Evolutionary conservation across 2,329 filamentous ascomycete species (phyloP), one percentile per base, ranked within the genome.

Genomic region (Mycosphaerella arachidis): DNA sequence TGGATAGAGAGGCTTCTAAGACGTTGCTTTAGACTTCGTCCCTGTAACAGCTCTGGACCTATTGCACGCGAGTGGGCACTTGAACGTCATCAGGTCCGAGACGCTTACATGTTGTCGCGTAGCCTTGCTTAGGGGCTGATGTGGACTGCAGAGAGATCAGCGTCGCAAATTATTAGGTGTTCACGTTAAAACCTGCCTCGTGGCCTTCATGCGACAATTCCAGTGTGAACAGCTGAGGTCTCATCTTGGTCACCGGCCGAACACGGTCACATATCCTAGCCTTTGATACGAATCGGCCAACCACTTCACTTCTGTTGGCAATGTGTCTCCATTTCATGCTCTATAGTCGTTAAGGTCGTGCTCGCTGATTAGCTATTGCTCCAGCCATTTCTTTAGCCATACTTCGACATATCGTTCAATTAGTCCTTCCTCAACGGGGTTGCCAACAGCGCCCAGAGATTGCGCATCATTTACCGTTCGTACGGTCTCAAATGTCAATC

Each of bases 381-480:
- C 43, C n/a, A 8, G 20, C 59, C 59, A 62, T 48, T 58, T 62
- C 37, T 56, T 56, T 37, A 62, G 48, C 59, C 59, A 62, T 18
- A 54, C 53, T 18, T 62, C 52, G 8, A 62, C 52, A 54, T 62
- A 62, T 46, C 53, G 37, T 33, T 56, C 53, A 24, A 58, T 56
- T 18, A 62, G 18, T 24, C 59, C 53, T 30, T 58, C 56, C 30
- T 40, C 53, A 7, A 62, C 56, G 1, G 59, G 56, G 37, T 62
- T 56, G 6, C 43, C 20, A 10, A 62, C 59, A 43, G 46, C 31
- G 18, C 56, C 53, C 29, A 62, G 24, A 18, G 53, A 45, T 16
- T 56, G 56, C 35, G 45, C 50, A 53, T 62, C 59, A 12, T 35
- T 46, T 31, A 54, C 20, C 9, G 59, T 62, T 27, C 53, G 53